A percentile compares a stretch with the other conserved stretches of the same genome.
These are phyloP conservation scores for Tagetes patula DNA, from an alignment of 129 eudicot genomes.

Conservation along the genomic window DNA sequence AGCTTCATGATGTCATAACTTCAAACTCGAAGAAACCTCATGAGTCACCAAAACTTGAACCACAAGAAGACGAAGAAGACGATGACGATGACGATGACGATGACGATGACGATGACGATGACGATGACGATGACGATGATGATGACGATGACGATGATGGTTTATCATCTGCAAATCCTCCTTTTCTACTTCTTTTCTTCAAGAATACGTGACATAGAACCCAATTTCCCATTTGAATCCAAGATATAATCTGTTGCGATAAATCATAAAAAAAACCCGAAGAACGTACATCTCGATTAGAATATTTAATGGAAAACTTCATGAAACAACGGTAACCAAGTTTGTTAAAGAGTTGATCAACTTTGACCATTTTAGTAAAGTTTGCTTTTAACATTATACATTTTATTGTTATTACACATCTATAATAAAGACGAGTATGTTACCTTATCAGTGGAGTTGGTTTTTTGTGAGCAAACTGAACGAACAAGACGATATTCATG, in stretches of 20 bases:
- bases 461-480: conserved; percentile 23
- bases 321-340: neutral
- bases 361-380: neutral
- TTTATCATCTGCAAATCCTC: conserved; percentile 23
- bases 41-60: too few species aligned
- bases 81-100: too few species aligned
- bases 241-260: conserved; percentile 36
- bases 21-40: too few species aligned
- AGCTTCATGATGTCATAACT: too few species aligned
- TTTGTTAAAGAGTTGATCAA: neutral
- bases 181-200: conserved; percentile 39
- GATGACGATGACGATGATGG: too few species aligned
- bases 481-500: conserved; percentile 69
- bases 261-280: conserved; percentile 10
- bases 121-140: too few species aligned
- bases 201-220: conserved; percentile 61
- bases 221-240: conserved; percentile 67
- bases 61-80: too few species aligned
- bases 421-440: too few species aligned
- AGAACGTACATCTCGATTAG: neutral
- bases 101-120: too few species aligned
- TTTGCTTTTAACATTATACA: neutral
- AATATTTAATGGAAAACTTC: neutral
- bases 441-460: conserved; percentile 28
- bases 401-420: neutral